These are phyloP conservation scores for Aspergillus novofumigatus DNA, from an alignment of 2,329 filamentous ascomycete genomes.

Conservation along the genomic window DNA sequence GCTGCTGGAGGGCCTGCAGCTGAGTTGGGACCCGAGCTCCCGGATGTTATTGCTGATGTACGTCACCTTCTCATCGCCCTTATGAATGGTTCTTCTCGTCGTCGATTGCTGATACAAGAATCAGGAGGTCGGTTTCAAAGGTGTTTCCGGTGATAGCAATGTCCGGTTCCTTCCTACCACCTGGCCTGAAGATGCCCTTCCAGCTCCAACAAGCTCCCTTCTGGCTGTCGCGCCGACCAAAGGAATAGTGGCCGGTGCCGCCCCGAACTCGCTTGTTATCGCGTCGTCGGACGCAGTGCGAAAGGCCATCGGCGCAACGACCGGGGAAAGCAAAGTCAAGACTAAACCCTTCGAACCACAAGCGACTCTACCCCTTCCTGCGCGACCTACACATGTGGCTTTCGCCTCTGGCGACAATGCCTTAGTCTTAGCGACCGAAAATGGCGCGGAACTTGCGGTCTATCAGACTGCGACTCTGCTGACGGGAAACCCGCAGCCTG, in stretches of 20 bases:
- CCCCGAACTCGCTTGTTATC: slow-evolving; percentile 73
- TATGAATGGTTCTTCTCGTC: neutral
- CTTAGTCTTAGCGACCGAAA: slow-evolving; percentile 76
- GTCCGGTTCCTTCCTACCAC: slow-evolving; percentile 70
- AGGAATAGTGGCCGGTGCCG: slow-evolving; percentile 81
- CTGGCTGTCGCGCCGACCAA: slow-evolving; percentile 75
- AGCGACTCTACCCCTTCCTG: slow-evolving; percentile 65
- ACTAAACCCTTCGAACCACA: slow-evolving; percentile 69
- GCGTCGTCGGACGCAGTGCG: slow-evolving; percentile 73
- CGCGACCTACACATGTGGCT: slow-evolving; percentile 77
- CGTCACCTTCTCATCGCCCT: slow-evolving; percentile 12
- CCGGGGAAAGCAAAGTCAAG: slow-evolving; percentile 55
- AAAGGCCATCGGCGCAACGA: slow-evolving; percentile 63
- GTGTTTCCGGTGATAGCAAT: slow-evolving; percentile 75
- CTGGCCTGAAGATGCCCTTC: slow-evolving; percentile 68
- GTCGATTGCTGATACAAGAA: slow-evolving; percentile 7
- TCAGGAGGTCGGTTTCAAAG: slow-evolving; percentile 75
- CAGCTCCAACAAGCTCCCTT: slow-evolving; percentile 73
- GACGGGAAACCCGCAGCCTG: slow-evolving; percentile 61
- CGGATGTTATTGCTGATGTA: slow-evolving; percentile 80
- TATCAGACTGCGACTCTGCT: slow-evolving; percentile 70
- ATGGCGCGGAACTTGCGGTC: slow-evolving; percentile 74
- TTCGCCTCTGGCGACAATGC: slow-evolving; percentile 89
- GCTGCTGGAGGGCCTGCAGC: slow-evolving; percentile 36
- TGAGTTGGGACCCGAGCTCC: slow-evolving; percentile 62